phyloP scores from a whole-genome alignment of 2,329 filamentous ascomycete species.

The Aspergillus vadensis region DNA sequence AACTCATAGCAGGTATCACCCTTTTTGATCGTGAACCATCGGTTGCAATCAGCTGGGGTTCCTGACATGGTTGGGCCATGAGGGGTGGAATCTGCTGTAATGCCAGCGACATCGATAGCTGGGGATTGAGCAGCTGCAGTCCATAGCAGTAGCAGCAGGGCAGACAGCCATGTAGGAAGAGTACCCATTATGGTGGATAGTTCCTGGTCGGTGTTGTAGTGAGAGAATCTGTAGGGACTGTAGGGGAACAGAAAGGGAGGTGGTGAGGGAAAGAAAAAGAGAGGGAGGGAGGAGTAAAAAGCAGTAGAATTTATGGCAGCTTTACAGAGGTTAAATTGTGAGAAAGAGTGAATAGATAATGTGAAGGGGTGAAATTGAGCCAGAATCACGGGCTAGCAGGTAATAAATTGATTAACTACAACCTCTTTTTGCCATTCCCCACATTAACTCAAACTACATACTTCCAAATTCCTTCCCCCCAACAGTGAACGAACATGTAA shows the following conservation, averaged over 20 bases:
- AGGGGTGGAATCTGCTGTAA: slow-evolving; percentile 8
- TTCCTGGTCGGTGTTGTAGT: neutral
- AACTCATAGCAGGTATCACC: slow-evolving; percentile 12
- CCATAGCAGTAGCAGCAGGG: slow-evolving; percentile 1
- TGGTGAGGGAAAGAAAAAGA: neutral
- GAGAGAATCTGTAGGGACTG: neutral
- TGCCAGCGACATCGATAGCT: neutral
- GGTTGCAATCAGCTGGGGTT: slow-evolving; percentile 10
- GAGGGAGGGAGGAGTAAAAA: no score
- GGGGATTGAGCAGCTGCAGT: neutral
- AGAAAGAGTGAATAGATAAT: neutral
- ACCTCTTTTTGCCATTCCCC: no score
- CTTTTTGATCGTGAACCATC: slow-evolving; percentile 15
- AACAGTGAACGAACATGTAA: no score
- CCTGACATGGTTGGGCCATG: slow-evolving; percentile 11
- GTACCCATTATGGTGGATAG: neutral
- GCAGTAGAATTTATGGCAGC: no score
- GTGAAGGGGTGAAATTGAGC: neutral
- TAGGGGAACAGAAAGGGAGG: no score
- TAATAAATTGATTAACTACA: no score
- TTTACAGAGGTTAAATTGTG: no score
- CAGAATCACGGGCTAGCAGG: neutral
- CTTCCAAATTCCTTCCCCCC: no score
- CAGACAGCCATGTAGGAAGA: neutral
- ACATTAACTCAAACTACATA: no score